Base-by-base conservation (phyloP, 1,284 basidiomycete genomes). In the Fomitiporia mediterranea region DNA sequence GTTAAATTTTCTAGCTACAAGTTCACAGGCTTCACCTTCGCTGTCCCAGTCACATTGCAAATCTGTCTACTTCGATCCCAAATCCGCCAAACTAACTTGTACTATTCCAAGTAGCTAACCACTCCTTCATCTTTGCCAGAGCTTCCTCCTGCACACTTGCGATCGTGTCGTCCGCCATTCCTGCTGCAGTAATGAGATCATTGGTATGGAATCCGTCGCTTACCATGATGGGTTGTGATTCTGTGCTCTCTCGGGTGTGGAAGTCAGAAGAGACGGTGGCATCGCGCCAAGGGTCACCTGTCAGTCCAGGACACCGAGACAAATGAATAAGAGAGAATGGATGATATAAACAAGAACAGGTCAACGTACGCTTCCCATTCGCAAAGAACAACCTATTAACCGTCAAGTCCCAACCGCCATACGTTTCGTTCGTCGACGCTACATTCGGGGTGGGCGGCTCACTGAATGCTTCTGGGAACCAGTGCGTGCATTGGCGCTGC, bases 221-320 rank as follows among this genome's bases (percentile, higher is more conserved):
- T 8, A 80, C 65, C 9, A 70, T 74, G 55, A 87, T 81, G 0
- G 81, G 82, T 61, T 83, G 80, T 1, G 65, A 64, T 1, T 73
- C 53, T 2, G 81, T 84, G 64, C 77, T 85, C 15, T 65, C 25
- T 55, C 78, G 71, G 55, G 69, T 62, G n/a, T 76, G 68, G 27
- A 72, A 72, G 28, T 78, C 75, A 0, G 84, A 81, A 4, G 84
- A 86, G 11, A 86, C 70, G 0, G 86, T 87, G 6, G 79, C 79
- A 57, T 84, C 83, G 58, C 78, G 76, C 86, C 85, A 89, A n/a
- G 86, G 84, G 65, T 88, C 86, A 48, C 82, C 84, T 84, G 38
- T 42, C n/a, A n/a, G n/a, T n/a, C n/a, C n/a, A n/a, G n/a, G n/a
- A n/a, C n/a, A n/a, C n/a, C n/a, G n/a, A n/a, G n/a, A n/a, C n/a